Percentiles rank a stretch among this genome's conserved stretches.
Evolutionary conservation across 179 eudicot species (phyloP).

Genomic region (Beta lomatogona): DNA sequence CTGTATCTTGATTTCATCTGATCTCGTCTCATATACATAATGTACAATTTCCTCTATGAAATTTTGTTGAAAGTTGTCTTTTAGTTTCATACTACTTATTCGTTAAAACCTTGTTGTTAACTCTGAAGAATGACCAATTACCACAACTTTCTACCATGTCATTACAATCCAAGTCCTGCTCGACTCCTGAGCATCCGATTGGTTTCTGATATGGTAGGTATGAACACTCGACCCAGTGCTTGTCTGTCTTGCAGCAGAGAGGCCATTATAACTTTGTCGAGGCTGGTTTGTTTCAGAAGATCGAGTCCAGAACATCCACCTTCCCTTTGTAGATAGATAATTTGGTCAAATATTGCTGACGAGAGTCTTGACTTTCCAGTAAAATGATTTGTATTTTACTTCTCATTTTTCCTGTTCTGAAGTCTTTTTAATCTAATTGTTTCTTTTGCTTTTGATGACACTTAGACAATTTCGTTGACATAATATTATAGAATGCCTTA

Average conservation of each 20-base stretch:
- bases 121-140: background rate
- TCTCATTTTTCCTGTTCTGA: too few species aligned
- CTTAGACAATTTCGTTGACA: too few species aligned
- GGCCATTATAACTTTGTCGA: background rate
- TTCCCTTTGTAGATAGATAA: background rate
- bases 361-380: too few species aligned
- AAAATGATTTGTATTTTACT: too few species aligned
- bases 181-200: background rate
- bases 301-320: background rate
- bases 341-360: too few species aligned
- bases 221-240: background rate
- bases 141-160: background rate
- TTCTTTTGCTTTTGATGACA: too few species aligned
- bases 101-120: background rate
- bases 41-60: background rate
- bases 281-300: background rate
- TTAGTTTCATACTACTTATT: too few species aligned
- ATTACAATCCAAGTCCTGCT: background rate
- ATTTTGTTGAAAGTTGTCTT: too few species aligned
- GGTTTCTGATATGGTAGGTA: background rate
- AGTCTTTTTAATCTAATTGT: too few species aligned
- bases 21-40: too few species aligned
- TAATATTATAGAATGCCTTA: background rate
- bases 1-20: too few species aligned
- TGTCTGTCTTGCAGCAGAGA: background rate